A percentile compares a stretch with the other conserved stretches of the same genome.
Conservation (phyloP, 208 protist genomes). For the Novymonas esmeraldas region DNA sequence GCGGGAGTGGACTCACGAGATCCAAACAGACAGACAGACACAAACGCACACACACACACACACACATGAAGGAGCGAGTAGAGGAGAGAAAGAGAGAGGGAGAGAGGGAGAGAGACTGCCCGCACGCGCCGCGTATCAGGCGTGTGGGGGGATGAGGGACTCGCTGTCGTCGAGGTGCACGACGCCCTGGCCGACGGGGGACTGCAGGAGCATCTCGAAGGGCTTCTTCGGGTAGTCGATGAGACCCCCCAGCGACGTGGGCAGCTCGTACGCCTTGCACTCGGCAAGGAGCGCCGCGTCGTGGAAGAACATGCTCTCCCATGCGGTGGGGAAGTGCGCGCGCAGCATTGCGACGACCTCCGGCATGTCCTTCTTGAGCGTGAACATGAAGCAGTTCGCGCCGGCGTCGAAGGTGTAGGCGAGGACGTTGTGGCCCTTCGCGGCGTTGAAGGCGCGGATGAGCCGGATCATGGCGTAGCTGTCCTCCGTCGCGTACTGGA, state of each 20-base stretch:
- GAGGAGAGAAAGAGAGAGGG: neutral
- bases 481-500: slow-evolving; percentile 98
- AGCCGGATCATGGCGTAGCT: slow-evolving; percentile 96
- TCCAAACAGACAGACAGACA: too few relatives aligned
- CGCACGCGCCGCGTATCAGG: neutral
- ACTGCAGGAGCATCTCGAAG: slow-evolving; percentile 88
- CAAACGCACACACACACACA: neutral
- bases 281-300: slow-evolving; percentile 53
- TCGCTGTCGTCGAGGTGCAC: slow-evolving; percentile 54
- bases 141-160: slow-evolving; percentile 38
- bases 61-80: neutral
- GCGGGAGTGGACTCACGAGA: too few relatives aligned
- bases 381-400: slow-evolving; percentile 98
- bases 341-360: slow-evolving; percentile 88
- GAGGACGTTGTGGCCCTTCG: slow-evolving; percentile 64
- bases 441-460: slow-evolving; percentile 92
- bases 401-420: slow-evolving; percentile 99
- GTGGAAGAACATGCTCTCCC: slow-evolving; percentile 73
- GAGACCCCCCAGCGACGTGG: slow-evolving; percentile 44
- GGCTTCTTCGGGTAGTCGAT: slow-evolving; percentile 84
- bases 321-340: slow-evolving; percentile 90
- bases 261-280: slow-evolving; percentile 37
- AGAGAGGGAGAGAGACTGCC: neutral
- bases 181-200: slow-evolving; percentile 73
- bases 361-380: slow-evolving; percentile 79